phyloP scores from a whole-genome alignment of 2,329 filamentous ascomycete genomes.

The Pseudohalonectria lignicola region DNA sequence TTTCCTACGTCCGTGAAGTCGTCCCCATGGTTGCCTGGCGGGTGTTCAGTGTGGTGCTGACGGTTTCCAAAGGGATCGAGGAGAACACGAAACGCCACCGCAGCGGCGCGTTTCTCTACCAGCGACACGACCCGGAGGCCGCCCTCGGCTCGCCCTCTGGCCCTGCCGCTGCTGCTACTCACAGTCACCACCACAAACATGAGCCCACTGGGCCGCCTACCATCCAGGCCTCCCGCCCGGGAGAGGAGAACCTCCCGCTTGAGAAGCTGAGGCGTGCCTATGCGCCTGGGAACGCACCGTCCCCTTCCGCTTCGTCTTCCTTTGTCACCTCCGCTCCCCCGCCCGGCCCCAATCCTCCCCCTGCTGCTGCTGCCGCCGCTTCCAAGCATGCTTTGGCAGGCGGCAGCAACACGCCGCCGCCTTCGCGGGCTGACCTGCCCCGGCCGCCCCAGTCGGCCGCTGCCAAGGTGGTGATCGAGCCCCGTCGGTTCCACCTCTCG shows the following conservation, averaged over 20 bases:
- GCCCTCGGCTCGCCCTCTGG: conserved; percentile 12
- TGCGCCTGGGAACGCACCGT: conserved; percentile 2
- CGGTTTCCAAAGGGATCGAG: conserved; percentile 24
- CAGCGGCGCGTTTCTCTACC: conserved; percentile 43
- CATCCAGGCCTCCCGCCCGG: conserved; percentile 36
- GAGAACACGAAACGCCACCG: conserved; percentile 40
- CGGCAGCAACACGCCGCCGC: not conserved
- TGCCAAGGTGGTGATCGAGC: conserved; percentile 16
- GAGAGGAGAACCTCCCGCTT: conserved; percentile 18
- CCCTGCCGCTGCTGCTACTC: too few species aligned
- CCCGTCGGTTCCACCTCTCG: conserved; percentile 45
- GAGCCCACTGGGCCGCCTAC: too few species aligned
- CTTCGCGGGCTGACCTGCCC: not conserved
- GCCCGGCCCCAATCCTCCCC: not conserved
- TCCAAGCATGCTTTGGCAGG: not conserved
- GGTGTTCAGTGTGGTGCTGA: conserved; percentile 8
- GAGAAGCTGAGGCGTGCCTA: conserved; percentile 7
- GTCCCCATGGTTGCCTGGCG: conserved; percentile 3
- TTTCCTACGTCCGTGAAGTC: conserved; percentile 36
- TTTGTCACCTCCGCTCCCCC: conserved; percentile 5
- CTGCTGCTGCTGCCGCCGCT: not conserved
- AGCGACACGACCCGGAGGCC: conserved; percentile 30
- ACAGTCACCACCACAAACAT: too few species aligned
- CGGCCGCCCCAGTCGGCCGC: not conserved
- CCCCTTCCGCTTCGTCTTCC: conserved; percentile 10